Conservation (phyloP, 2,329 filamentous ascomycete species). For the Hypoxylon sp. region DNA sequence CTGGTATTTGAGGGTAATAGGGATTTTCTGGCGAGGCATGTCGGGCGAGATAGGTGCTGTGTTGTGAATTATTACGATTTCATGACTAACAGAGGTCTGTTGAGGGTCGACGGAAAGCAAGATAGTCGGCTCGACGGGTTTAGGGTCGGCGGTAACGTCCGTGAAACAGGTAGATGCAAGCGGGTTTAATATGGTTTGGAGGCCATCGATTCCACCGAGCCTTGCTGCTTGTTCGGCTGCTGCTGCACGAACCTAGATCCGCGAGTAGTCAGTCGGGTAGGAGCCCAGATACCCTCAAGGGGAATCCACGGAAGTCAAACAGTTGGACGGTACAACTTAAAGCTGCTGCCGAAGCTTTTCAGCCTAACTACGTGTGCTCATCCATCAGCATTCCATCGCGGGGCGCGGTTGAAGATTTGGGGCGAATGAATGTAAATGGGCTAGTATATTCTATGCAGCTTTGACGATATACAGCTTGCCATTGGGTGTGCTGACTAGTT, state of each 20-base stretch:
- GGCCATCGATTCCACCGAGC: constrained; percentile 22
- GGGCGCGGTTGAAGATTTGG: constrained; percentile 9
- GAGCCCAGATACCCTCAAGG: constrained; percentile 16
- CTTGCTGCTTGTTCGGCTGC: constrained; percentile 23
- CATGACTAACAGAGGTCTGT: constrained; percentile 39
- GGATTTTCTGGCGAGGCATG: constrained; percentile 58
- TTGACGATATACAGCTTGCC: constrained; percentile 14
- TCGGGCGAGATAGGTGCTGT: constrained; percentile 35
- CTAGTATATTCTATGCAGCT: constrained; percentile 20
- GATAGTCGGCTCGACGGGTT: constrained; percentile 31
- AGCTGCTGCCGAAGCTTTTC: constrained; percentile 1
- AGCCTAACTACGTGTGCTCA: constrained; percentile 9
- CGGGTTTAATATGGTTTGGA: constrained; percentile 8
- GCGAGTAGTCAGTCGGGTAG: constrained; percentile 22
- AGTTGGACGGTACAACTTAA: constrained; percentile 26
- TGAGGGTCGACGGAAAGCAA: constrained; percentile 32
- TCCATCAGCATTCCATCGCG: constrained; percentile 21
- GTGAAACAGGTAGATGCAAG: constrained; percentile 32
- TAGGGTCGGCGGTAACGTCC: constrained; percentile 30
- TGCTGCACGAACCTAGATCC: constrained; percentile 19
- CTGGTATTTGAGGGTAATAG: constrained; percentile 73
- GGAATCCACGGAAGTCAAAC: constrained; percentile 18
- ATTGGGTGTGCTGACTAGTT: constrained; percentile 14
- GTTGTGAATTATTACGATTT: constrained; percentile 40
- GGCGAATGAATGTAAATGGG: constrained; percentile 17